Conservation (phyloP, 75 land plant genomes). For the Ceratopteris richardii region DNA sequence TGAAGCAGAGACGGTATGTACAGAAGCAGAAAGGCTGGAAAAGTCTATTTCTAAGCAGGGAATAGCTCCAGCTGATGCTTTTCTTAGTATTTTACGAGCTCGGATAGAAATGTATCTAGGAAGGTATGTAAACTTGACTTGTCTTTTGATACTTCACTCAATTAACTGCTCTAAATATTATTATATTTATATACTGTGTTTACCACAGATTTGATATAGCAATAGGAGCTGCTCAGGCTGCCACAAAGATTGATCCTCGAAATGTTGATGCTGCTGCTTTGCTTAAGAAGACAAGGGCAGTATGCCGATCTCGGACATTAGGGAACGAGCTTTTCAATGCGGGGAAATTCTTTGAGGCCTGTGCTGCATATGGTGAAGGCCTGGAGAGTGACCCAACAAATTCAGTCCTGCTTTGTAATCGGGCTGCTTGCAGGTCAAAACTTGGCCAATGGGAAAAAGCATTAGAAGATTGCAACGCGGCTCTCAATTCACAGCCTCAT, state of each 20-base stretch:
- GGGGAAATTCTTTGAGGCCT: slow-evolving; percentile 69
- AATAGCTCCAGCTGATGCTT: slow-evolving; percentile 23
- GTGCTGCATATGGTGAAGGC: slow-evolving; percentile 82
- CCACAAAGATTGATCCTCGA: slow-evolving; percentile 41
- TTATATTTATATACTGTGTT: not conserved
- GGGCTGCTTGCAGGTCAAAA: slow-evolving; percentile 84
- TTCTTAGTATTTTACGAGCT: slow-evolving; percentile 30
- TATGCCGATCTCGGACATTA: slow-evolving; percentile 49
- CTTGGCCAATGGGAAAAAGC: slow-evolving; percentile 73
- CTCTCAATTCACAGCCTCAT: slow-evolving; percentile 59
- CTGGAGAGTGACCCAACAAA: slow-evolving; percentile 61
- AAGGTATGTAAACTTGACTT: slow-evolving; percentile 26
- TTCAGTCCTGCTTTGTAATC: slow-evolving; percentile 74
- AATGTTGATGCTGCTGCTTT: slow-evolving; percentile 36
- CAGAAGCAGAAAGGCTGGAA: slow-evolving; percentile 41
- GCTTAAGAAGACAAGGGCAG: slow-evolving; percentile 52
- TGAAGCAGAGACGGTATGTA: slow-evolving; percentile 55
- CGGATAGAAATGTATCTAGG: slow-evolving; percentile 54
- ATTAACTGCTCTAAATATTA: not conserved
- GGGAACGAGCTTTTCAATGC: slow-evolving; percentile 80
- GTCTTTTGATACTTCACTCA: not conserved
- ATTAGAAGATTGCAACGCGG: slow-evolving; percentile 78
- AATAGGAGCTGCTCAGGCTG: slow-evolving; percentile 52
- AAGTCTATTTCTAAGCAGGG: slow-evolving; percentile 7
- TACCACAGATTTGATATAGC: slow-evolving; percentile 84